A percentile compares a stretch with the other conserved stretches of the same genome.
Conservation (phyloP, 1,284 basidiomycete species). For the Pascua guehoae region DNA sequence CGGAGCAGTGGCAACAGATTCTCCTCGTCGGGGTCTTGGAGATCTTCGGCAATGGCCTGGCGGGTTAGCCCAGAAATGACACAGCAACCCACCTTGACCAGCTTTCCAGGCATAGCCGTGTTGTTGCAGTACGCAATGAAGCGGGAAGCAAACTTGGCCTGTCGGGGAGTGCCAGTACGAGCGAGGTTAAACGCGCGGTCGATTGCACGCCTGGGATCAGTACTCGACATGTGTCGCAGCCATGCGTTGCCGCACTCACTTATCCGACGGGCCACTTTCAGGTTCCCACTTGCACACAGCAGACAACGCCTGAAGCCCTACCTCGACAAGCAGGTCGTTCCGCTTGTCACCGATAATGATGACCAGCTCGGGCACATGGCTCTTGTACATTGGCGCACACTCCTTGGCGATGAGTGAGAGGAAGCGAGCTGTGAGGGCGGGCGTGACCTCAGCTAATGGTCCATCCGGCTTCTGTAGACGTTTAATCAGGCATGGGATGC, state of each 20-base stretch:
- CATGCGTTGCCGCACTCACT: no score
- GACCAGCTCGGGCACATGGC: conserved; percentile 69
- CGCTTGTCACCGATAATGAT: conserved; percentile 66
- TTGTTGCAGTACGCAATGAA: conserved; percentile 64
- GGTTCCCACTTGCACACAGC: conserved; percentile 62
- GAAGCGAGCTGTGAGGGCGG: conserved; percentile 33
- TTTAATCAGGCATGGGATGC: conserved; percentile 69
- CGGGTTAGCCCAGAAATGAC: no score
- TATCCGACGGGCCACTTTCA: conserved; percentile 60
- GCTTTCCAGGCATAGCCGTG: conserved; percentile 55
- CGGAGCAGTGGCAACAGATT: conserved; percentile 64
- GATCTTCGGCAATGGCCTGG: conserved; percentile 52
- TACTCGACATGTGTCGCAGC: no score
- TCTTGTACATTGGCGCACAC: conserved; percentile 67
- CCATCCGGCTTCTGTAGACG: conserved; percentile 53
- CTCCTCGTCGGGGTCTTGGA: conserved; percentile 57
- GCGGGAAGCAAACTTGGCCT: conserved; percentile 85
- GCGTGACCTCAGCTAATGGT: conserved; percentile 12
- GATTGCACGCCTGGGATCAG: conserved; percentile 44
- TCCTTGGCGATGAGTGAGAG: conserved; percentile 68
- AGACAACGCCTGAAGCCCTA: conserved; percentile 70
- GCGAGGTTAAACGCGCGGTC: conserved; percentile 66
- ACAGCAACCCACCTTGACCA: conserved; percentile 66
- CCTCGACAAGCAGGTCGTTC: conserved; percentile 61
- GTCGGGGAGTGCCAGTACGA: conserved; percentile 60